Conservation (phyloP, 345 rosid species). For the Durio zibethinus region DNA sequence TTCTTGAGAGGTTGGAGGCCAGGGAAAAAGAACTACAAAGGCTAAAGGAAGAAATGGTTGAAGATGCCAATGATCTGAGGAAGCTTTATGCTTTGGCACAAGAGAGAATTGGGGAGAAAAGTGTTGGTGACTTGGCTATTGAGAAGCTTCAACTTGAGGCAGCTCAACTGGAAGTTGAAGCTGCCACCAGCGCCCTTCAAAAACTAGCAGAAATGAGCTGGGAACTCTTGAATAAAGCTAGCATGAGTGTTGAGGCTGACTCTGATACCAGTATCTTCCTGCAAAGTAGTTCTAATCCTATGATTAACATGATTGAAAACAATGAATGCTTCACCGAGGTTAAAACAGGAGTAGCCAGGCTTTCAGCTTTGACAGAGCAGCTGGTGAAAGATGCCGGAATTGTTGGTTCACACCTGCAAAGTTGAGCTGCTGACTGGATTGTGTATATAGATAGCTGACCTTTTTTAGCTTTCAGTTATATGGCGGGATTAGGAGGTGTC, state of each 20-base stretch:
- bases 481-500: neutral
- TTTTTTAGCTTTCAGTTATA: neutral
- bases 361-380: conserved; percentile 61
- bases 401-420: conserved; percentile 21
- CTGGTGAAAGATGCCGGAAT: conserved; percentile 68
- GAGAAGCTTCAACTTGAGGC: conserved; percentile 85
- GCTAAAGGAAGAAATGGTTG: conserved; percentile 55
- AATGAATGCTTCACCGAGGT: conserved; percentile 46
- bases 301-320: conserved; percentile 20
- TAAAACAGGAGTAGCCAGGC: conserved; percentile 44
- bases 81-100: conserved; percentile 61
- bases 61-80: conserved; percentile 59
- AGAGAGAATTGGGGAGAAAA: conserved; percentile 62
- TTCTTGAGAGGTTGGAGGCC: conserved; percentile 42
- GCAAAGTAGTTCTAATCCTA: conserved; percentile 15
- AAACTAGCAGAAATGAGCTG: conserved; percentile 69
- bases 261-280: conserved; percentile 18
- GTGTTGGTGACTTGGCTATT: conserved; percentile 59
- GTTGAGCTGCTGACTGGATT: conserved; percentile 16
- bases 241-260: conserved; percentile 39
- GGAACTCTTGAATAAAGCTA: conserved; percentile 50
- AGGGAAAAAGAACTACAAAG: conserved; percentile 51
- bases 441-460: conserved; percentile 16
- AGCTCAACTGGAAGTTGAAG: conserved; percentile 76
- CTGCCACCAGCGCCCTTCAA: conserved; percentile 64